Conservation (phyloP, 2,329 filamentous ascomycete genomes). For the Fusarium algeriense region DNA sequence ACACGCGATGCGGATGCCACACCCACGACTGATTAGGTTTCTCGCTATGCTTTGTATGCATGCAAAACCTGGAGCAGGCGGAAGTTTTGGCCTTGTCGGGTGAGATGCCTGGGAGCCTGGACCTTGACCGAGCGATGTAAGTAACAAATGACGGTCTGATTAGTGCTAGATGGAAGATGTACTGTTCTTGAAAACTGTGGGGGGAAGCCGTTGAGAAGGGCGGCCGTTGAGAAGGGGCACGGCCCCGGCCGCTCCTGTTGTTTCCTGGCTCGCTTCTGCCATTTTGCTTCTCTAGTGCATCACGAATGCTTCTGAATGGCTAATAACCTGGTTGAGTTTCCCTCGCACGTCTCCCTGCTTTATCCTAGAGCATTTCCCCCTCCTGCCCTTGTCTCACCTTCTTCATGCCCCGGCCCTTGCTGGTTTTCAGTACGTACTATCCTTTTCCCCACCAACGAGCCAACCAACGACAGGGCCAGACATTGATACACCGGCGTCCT, state of each 20-base stretch:
- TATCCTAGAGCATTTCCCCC: slow-evolving; percentile 33
- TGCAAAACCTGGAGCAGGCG: slow-evolving; percentile 46
- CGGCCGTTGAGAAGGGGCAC: slow-evolving; percentile 48
- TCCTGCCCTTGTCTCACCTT: slow-evolving; percentile 43
- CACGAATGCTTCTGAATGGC: slow-evolving; percentile 27
- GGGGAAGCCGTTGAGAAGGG: slow-evolving; percentile 45
- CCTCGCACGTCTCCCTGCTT: slow-evolving; percentile 38
- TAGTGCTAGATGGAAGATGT: slow-evolving; percentile 16
- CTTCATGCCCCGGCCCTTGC: slow-evolving; percentile 31
- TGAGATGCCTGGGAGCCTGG: slow-evolving; percentile 14
- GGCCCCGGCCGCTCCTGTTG: slow-evolving; percentile 45
- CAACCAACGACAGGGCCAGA: slow-evolving; percentile 45
- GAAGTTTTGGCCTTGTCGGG: slow-evolving; percentile 11
- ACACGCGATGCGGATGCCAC: slow-evolving; percentile 46
- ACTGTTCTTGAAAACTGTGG: slow-evolving; percentile 41
- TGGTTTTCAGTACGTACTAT: slow-evolving; percentile 24
- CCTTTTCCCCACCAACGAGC: slow-evolving; percentile 41
- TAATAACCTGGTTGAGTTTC: slow-evolving; percentile 20
- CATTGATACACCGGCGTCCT: slow-evolving; percentile 42
- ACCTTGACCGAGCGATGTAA: slow-evolving; percentile 33
- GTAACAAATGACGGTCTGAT: slow-evolving; percentile 25
- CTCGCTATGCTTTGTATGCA: slow-evolving; percentile 42
- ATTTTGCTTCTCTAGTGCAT: slow-evolving; percentile 36
- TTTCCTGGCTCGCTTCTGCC: slow-evolving; percentile 42
- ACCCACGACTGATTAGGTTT: slow-evolving; percentile 47